Evolutionary conservation across 805 yeast genomes (phyloP).

Genomic region (Torulaspora maleeae): DNA sequence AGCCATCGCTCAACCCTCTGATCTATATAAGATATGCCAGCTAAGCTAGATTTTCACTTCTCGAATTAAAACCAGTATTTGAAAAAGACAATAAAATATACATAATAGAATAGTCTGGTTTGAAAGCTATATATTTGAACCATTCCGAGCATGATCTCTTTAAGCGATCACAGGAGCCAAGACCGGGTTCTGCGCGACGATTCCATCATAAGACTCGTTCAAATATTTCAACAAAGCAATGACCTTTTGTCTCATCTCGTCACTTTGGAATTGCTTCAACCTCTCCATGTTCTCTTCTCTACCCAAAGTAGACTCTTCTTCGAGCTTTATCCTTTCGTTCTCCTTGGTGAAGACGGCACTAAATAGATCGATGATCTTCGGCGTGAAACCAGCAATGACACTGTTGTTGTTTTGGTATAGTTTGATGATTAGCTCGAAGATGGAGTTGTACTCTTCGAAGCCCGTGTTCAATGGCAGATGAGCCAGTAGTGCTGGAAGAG

Average conservation of each 20-base stretch:
- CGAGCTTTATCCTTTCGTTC: constrained; percentile 63
- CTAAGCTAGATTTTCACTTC: not conserved
- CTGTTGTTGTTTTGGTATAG: constrained; percentile 63
- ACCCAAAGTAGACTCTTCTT: constrained; percentile 72
- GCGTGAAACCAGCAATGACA: constrained; percentile 50
- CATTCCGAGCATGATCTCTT: not conserved
- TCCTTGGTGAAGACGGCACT: constrained; percentile 71
- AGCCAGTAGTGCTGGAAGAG: constrained; percentile 65
- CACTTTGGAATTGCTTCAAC: constrained; percentile 71
- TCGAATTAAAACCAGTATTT: not conserved
- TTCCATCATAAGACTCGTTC: constrained; percentile 59
- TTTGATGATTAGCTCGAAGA: constrained; percentile 69
- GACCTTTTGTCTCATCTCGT: constrained; percentile 59
- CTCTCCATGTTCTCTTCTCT: constrained; percentile 79
- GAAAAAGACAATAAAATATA: constrained; percentile 7
- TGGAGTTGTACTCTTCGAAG: constrained; percentile 88
- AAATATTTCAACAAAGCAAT: constrained; percentile 68
- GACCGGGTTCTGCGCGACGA: constrained; percentile 46
- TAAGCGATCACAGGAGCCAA: constrained; percentile 37
- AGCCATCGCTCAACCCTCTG: not conserved
- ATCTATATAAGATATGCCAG: not conserved
- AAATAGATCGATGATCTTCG: constrained; percentile 61
- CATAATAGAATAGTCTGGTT: constrained; percentile 6
- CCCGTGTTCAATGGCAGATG: constrained; percentile 86
- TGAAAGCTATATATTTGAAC: not conserved